These are phyloP conservation scores for Albugo candida DNA, from an alignment of 352 stramenopile genomes.

Conservation along the genomic window DNA sequence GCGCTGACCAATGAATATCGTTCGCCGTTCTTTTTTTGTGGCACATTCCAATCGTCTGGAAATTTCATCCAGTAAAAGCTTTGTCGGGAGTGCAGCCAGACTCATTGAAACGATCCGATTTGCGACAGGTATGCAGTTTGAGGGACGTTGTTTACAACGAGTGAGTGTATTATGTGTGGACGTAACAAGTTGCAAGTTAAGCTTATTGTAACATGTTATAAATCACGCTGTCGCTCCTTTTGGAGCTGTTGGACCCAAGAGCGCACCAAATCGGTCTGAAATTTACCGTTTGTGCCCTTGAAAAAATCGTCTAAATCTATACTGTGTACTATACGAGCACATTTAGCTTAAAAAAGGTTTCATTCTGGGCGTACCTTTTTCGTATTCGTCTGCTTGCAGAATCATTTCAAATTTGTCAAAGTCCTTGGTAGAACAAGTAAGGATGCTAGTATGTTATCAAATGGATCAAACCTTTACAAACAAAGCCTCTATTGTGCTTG, in stretches of 20 bases:
- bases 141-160: too few species aligned
- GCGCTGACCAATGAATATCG: slow-evolving; percentile 84
- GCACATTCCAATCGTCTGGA: slow-evolving; percentile 83
- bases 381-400: slow-evolving; percentile 85
- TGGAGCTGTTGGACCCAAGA: slow-evolving; percentile 52
- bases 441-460: not conserved
- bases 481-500: slow-evolving; percentile 56
- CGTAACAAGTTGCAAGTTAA: too few species aligned
- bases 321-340: slow-evolving; percentile 19
- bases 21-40: slow-evolving; percentile 85
- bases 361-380: slow-evolving; percentile 29
- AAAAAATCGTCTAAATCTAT: slow-evolving; percentile 58
- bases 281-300: slow-evolving; percentile 60
- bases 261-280: slow-evolving; percentile 59
- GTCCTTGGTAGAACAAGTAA: slow-evolving; percentile 20
- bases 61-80: slow-evolving; percentile 77
- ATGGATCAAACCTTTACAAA: slow-evolving; percentile 54
- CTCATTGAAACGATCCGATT: slow-evolving; percentile 18
- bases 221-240: slow-evolving; percentile 16
- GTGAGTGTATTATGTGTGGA: too few species aligned
- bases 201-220: too few species aligned
- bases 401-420: slow-evolving; percentile 95
- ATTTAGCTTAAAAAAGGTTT: not conserved
- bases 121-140: too few species aligned
- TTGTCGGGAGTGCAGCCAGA: slow-evolving; percentile 62